Evolutionary conservation across 139 green algal genomes (phyloP), one percentile per base, ranked within the genome.

Genomic region (Chlorella sp.): DNA sequence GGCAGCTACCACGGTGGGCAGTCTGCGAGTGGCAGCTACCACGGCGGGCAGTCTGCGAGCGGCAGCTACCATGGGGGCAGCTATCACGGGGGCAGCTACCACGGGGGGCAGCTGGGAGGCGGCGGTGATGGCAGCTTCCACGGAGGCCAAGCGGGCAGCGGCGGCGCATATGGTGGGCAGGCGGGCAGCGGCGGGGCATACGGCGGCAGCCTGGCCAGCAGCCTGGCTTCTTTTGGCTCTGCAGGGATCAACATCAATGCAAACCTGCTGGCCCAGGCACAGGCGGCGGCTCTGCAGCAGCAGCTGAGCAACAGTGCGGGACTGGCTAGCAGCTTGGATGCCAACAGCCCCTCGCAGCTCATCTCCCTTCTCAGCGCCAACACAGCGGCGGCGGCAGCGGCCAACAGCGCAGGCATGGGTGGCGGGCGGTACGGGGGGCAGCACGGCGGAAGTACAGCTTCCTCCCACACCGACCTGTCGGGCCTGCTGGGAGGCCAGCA

Each of bases 381-480:
- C 79, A 36, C 89, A 3, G 89, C 89, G 3, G 89, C 69, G 11
- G 73, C 82, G 0, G 83, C 73, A 36, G 28, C 24, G 32, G 60
- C 36, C 60, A 19, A 37, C 79, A 34, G 26, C 66, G n/a, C 71
- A 18, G 19, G 34, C 48, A 78, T 78, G 71, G 75, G 75, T 34
- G 75, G 7, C 15, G 53, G 28, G 28, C 84, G 84, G 11, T 88
- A 81, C 82, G 83, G 15, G 37, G 64, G 19, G 30, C 78, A 71
- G 53, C 28, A 2, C 5, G 34, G 32, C 28, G 81, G 48, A 66
- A 81, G 86, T 34, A 37, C 79, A 16, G 60, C 66, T 3, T 87
- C 90, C 87, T 90, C 90, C 0, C 87, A 89, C 21, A 61, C 42
- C n/a, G 83, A 92, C 60, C 60, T 92, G 18, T 78, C 77, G 1